Evolutionary conservation across 805 yeast genomes (phyloP).

Genomic region (Suhomyces xylopsoci): DNA sequence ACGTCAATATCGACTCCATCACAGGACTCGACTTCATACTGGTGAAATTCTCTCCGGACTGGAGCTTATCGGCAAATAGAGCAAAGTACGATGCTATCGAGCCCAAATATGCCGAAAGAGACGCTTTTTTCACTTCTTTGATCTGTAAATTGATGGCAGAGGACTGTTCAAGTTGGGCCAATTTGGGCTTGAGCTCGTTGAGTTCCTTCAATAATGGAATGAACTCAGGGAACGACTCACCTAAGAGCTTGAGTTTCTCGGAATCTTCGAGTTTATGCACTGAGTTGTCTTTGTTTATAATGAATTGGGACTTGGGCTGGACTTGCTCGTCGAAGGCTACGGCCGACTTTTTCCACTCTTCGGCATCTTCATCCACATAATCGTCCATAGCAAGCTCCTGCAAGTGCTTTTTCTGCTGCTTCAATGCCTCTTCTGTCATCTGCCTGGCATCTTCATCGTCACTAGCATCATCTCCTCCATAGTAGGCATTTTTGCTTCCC

Average conservation of each 20-base stretch:
- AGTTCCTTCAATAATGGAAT: constrained; percentile 70
- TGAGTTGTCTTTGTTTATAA: constrained; percentile 14
- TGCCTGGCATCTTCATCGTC: constrained; percentile 76
- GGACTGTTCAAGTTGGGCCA: constrained; percentile 23
- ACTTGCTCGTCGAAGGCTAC: constrained; percentile 44
- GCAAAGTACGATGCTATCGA: constrained; percentile 78
- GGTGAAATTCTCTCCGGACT: constrained; percentile 49
- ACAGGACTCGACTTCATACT: constrained; percentile 82
- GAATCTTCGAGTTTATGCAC: constrained; percentile 42
- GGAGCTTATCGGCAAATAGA: constrained; percentile 56
- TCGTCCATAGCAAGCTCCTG: constrained; percentile 62
- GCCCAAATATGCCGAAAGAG: constrained; percentile 77
- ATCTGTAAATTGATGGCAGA: constrained; percentile 14
- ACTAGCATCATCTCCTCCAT: constrained; percentile 60
- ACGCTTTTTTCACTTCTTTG: constrained; percentile 53
- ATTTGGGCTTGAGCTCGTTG: constrained; percentile 37
- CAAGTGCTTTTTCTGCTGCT: constrained; percentile 72
- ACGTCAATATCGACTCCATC: constrained; percentile 79
- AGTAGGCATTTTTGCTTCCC: constrained; percentile 48
- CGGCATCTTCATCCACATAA: constrained; percentile 67
- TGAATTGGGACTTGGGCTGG: constrained; percentile 8
- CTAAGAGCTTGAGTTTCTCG: constrained; percentile 53
- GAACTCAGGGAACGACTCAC: constrained; percentile 77
- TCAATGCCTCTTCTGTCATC: constrained; percentile 83
- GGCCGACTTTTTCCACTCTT: constrained; percentile 67